Base-by-base conservation (phyloP, 2,329 filamentous ascomycete genomes). In the Arthrobotrys pseudoclavata region DNA sequence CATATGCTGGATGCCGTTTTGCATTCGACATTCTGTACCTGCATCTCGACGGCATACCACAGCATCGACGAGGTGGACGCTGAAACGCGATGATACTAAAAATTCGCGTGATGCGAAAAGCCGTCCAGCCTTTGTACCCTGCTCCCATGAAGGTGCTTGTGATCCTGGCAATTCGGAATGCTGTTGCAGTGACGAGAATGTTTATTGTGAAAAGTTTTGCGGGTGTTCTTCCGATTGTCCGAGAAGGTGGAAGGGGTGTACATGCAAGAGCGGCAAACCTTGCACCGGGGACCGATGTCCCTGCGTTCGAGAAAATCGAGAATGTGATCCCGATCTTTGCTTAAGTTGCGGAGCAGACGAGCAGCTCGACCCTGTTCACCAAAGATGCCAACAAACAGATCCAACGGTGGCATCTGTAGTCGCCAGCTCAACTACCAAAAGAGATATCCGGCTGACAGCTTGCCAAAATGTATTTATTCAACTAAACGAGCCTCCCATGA, bases 271-370 rank as follows among this genome's bases (percentile, higher is more conserved):
- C 5, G 91, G 91, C 67, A 88, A 88, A 82, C 86, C 86, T 0
- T 91, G 90, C 79, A 80, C 86, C 4, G 83, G 86, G 12, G 88
- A 87, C 50, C 87, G 87, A 2, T 96, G 93, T 82, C 90, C 91
- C 13, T 96, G 93, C 81, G 86, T 89, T 20, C 86, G 88, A 81
- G 86, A 93, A 64, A 91, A 92, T 80, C 88, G 93, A 45, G 93
- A 96, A 84, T 96, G 93, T 81, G 93, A 96, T 80, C 89, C 92
- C 1, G 89, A 91, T 74, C 85, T 95, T 12, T 96, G 93, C 81
- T 86, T 86, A 15, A 86, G 85, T 7, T 96, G 93, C 80, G 92
- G 92, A 29, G 91, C 90, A 0, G 82, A 85, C 10, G 89, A 92
- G 74, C 87, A 91, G 1, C 87, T 92, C 2, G 89, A 94, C 81